Conservation (phyloP, 768 basidiomycete species). For the Filobasidium wieringae region DNA sequence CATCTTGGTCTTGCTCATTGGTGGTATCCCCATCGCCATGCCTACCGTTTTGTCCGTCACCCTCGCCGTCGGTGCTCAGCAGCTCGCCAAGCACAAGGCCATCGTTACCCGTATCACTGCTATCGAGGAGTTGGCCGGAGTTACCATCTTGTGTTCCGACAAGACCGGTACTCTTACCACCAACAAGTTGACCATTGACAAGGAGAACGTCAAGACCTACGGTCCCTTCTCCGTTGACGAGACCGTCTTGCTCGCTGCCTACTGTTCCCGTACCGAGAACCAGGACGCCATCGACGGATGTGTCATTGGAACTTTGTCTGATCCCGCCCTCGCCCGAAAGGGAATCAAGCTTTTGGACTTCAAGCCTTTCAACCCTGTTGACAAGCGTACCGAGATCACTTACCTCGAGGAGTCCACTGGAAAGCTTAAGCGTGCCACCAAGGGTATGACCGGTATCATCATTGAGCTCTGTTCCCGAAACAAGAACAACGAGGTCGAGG, state of each 20-base stretch:
- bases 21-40: conserved; percentile 99
- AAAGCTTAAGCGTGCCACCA: conserved; percentile 94
- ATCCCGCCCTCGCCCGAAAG: conserved; percentile 60
- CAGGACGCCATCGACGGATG: conserved; percentile 92
- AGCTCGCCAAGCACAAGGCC: conserved; percentile 97
- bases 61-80: conserved; percentile 95
- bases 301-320: conserved; percentile 67
- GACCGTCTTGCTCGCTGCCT: conserved; percentile 84
- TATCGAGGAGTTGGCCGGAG: conserved; percentile 94
- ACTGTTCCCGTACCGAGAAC: conserved; percentile 96
- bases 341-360: conserved; percentile 96
- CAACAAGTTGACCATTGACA: conserved; percentile 98
- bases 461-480: conserved; percentile 94
- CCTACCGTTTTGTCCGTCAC: conserved; percentile 97
- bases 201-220: conserved; percentile 79
- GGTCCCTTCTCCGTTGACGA: conserved; percentile 77
- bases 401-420: conserved; percentile 90
- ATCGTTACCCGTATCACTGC: conserved; percentile 99
- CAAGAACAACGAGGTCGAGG: conserved; percentile 88
- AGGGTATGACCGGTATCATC: conserved; percentile 99
- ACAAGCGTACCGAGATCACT: conserved; percentile 98
- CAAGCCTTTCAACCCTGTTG: conserved; percentile 98
- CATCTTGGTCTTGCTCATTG: conserved; percentile 96
- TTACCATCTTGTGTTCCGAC: conserved; percentile 97
- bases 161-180: conserved; percentile 97